Conservation (phyloP, 768 basidiomycete genomes). For the Xerocomellus intermedius region DNA sequence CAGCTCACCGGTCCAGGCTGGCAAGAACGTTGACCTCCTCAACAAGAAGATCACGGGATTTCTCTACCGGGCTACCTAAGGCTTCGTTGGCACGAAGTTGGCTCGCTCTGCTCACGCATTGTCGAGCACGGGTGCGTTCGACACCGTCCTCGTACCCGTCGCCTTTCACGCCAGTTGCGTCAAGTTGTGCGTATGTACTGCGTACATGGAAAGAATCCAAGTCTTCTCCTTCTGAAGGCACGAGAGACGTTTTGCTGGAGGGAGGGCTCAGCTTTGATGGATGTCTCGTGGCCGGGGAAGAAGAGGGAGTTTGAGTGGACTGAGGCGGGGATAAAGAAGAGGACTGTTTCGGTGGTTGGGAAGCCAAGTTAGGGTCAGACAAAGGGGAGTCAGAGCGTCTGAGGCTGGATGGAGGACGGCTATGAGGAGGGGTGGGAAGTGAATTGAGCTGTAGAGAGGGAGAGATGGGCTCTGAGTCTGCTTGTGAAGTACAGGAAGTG, state of each 20-base stretch:
- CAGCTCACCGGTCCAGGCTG: slow-evolving; percentile 81
- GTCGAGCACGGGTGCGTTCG: slow-evolving; percentile 83
- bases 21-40: slow-evolving; percentile 71
- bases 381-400: slow-evolving; percentile 26
- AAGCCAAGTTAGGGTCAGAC: slow-evolving; percentile 17
- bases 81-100: slow-evolving; percentile 58
- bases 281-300: slow-evolving; percentile 24
- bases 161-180: slow-evolving; percentile 85
- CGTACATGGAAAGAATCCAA: slow-evolving; percentile 80
- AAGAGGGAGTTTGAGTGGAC: slow-evolving; percentile 39
- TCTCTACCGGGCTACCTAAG: slow-evolving; percentile 56
- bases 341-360: slow-evolving; percentile 19
- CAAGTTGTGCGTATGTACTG: slow-evolving; percentile 87
- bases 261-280: slow-evolving; percentile 34
- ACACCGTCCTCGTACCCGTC: slow-evolving; percentile 95
- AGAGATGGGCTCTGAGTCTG: slow-evolving; percentile 16
- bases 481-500: slow-evolving; percentile 29
- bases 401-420: slow-evolving; percentile 28
- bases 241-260: slow-evolving; percentile 58
- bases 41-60: slow-evolving; percentile 62
- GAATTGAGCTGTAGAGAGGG: slow-evolving; percentile 16
- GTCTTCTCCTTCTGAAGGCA: slow-evolving; percentile 78
- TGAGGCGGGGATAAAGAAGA: slow-evolving; percentile 26
- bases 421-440: slow-evolving; percentile 29
- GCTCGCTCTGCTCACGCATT: slow-evolving; percentile 53